These are phyloP conservation scores for Annulohypoxylon nitens DNA, from an alignment of 495 filamentous ascomycete species.

Conservation along the genomic window DNA sequence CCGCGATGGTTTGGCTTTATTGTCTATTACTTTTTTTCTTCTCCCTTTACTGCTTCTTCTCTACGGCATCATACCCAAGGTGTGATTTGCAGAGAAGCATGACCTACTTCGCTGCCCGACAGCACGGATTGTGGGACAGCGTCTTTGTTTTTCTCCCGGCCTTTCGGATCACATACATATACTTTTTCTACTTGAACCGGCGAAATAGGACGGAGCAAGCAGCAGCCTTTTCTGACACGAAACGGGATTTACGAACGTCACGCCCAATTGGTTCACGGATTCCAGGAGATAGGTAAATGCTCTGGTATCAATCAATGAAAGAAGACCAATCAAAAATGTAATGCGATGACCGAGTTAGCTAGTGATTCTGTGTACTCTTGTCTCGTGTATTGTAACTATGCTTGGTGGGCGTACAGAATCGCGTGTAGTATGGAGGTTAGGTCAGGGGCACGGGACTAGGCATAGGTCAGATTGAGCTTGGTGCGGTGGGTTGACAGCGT, in stretches of 20 bases:
- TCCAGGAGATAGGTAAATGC: conserved; percentile 40
- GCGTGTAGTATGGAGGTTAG: not conserved
- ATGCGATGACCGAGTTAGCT: conserved; percentile 7
- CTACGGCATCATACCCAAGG: conserved; percentile 29
- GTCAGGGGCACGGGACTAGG: not conserved
- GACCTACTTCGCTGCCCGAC: conserved; percentile 32
- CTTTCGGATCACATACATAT: conserved; percentile 35
- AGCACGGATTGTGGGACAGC: conserved; percentile 26
- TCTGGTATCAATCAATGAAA: conserved; percentile 52
- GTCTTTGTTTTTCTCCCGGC: conserved; percentile 17
- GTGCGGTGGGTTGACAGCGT: not conserved
- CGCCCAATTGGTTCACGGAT: conserved; percentile 51
- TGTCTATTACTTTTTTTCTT: conserved; percentile 45
- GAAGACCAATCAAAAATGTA: conserved; percentile 41
- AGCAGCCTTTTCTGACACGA: conserved; percentile 34
- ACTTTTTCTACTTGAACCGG: conserved; percentile 23
- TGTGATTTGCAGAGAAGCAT: conserved; percentile 24
- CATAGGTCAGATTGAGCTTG: not conserved
- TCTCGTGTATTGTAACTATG: not conserved
- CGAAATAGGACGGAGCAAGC: conserved; percentile 30
- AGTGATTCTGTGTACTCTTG: conserved; percentile 9
- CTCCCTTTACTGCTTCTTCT: conserved; percentile 42
- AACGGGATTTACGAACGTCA: conserved; percentile 52
- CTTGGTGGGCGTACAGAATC: not conserved
- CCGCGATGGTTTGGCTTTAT: conserved; percentile 45